Evolutionary conservation across 1,284 basidiomycete species (phyloP).

Genomic region (Sanghuangporus sanghuang): DNA sequence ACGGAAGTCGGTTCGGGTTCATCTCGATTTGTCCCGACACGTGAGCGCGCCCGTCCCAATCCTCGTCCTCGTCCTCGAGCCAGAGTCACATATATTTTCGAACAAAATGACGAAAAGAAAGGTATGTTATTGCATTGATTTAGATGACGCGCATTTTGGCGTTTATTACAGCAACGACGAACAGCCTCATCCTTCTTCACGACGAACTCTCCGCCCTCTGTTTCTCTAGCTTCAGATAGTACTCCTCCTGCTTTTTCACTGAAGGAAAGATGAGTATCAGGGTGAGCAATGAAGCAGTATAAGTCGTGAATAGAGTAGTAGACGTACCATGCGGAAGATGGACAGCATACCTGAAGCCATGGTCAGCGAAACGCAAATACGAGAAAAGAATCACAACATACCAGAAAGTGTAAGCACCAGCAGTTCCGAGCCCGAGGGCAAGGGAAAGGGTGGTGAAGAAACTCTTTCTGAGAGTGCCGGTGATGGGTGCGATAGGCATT

Average conservation of each 20-base stretch:
- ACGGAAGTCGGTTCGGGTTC: background rate
- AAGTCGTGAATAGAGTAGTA: conserved; percentile 13
- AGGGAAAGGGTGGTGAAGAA: conserved; percentile 77
- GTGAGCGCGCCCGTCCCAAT: background rate
- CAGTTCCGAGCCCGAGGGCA: conserved; percentile 67
- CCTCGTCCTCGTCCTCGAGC: background rate
- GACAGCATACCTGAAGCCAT: conserved; percentile 62
- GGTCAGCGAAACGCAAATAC: background rate
- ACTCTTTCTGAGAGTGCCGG: conserved; percentile 83
- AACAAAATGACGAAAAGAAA: background rate
- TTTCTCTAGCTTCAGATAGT: conserved; percentile 77
- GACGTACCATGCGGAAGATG: conserved; percentile 70
- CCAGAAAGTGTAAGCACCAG: conserved; percentile 76
- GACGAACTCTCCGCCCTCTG: conserved; percentile 43
- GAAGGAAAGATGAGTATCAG: conserved; percentile 17
- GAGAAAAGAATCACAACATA: conserved; percentile 32
- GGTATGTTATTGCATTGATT: background rate
- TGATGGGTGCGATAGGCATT: conserved; percentile 83
- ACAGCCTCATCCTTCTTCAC: background rate
- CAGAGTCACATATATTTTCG: background rate
- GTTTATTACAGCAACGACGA: background rate
- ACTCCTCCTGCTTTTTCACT: conserved; percentile 80
- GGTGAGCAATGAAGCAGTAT: background rate
- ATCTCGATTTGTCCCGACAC: conserved; percentile 4
- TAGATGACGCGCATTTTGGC: background rate